Evolutionary conservation across 1,284 basidiomycete species (phyloP).

Genomic region (Moniliophthora roreri): DNA sequence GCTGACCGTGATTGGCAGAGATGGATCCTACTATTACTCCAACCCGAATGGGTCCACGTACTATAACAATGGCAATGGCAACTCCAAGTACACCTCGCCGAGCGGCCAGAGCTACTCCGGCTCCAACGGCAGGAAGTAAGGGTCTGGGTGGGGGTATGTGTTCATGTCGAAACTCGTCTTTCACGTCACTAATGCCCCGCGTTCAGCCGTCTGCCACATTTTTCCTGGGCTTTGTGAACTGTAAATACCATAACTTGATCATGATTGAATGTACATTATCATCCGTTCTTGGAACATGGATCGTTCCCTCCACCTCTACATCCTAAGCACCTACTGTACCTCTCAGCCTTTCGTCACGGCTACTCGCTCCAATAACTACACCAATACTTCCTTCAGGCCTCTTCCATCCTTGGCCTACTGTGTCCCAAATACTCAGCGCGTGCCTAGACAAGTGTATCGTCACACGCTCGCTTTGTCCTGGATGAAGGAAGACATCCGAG

Average conservation of each 20-base stretch:
- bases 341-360: constrained; percentile 33
- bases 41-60: constrained; percentile 64
- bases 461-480: constrained; percentile 34
- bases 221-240: too few species aligned
- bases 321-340: too few species aligned
- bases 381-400: constrained; percentile 44
- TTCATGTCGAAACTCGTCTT: too few species aligned
- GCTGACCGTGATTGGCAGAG: constrained; percentile 25
- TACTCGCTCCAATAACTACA: constrained; percentile 53
- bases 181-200: too few species aligned
- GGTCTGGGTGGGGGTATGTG: too few species aligned
- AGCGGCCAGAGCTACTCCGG: constrained; percentile 32
- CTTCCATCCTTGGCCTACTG: constrained; percentile 49
- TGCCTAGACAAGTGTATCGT: constrained; percentile 40
- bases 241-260: too few species aligned
- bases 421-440: constrained; percentile 48
- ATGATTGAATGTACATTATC: too few species aligned
- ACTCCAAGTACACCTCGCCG: constrained; percentile 51
- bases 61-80: constrained; percentile 49
- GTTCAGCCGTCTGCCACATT: too few species aligned
- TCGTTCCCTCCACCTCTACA: too few species aligned
- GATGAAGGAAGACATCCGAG: constrained; percentile 36
- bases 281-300: too few species aligned
- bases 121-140: too few species aligned
- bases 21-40: constrained; percentile 60